Evolutionary conservation across 257 asterid species (phyloP).

Genomic region (Galeopsis tetrahit): DNA sequence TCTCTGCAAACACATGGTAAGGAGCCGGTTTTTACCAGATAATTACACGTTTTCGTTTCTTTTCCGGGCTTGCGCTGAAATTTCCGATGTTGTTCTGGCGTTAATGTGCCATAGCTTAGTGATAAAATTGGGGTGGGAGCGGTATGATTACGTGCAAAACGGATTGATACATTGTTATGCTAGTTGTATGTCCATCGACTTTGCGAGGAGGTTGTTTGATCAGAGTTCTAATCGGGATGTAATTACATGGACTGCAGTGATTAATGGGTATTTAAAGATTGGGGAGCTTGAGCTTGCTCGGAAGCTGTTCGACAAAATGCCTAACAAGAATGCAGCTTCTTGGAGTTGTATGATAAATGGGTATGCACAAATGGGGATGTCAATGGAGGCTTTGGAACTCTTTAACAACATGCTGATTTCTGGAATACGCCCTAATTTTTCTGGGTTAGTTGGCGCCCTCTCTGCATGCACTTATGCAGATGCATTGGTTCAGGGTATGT

Average conservation of each 20-base stretch:
- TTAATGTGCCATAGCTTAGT: conserved; percentile 49
- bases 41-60: conserved; percentile 63
- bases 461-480: conserved; percentile 52
- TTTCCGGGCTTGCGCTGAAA: conserved; percentile 50
- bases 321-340: conserved; percentile 47
- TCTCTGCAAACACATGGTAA: conserved; percentile 50
- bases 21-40: conserved; percentile 38
- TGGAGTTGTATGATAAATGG: conserved; percentile 68
- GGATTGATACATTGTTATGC: conserved; percentile 62
- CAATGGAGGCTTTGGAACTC: conserved; percentile 43
- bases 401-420: conserved; percentile 47
- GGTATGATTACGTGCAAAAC: conserved; percentile 59
- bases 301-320: conserved; percentile 63
- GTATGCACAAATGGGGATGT: conserved; percentile 49
- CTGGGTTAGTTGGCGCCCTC: conserved; percentile 48
- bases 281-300: conserved; percentile 42
- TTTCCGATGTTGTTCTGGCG: conserved; percentile 37
- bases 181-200: conserved; percentile 32
- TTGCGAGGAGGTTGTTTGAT: conserved; percentile 54
- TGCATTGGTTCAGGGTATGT: conserved; percentile 55
- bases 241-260: conserved; percentile 57
- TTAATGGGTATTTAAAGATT: conserved; percentile 48
- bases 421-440: conserved; percentile 49
- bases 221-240: conserved; percentile 41
- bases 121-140: conserved; percentile 59